Base-by-base conservation (phyloP, 176 grass and related monocot species). In the Rhynchospora breviuscula region DNA sequence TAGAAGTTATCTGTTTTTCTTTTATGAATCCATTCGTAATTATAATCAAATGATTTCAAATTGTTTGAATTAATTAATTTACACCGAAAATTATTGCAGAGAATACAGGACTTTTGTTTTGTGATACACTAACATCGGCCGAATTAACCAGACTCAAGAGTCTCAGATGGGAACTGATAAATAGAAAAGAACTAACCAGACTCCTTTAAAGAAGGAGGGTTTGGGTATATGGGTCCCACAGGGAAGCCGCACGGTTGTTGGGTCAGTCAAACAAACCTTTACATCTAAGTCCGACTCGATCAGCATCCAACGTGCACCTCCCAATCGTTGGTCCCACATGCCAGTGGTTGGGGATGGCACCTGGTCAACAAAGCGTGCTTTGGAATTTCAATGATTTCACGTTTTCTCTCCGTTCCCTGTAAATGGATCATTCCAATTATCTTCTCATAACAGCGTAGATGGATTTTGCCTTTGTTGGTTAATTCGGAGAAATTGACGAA, bases 251-350 rank as follows among this genome's bases (percentile, higher is more conserved):
- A 48, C 18, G 68, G 44, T 49, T 72, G 68, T 72, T 19, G 4
- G 68, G 68, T 10, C 9, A 14, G 68, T 72, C 44, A 72, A 72
- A 72, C 3, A 5, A 10, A 46, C 12, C 67, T 45, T 45, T 71
- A 4, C 2, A 10, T 43, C 6, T 0, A 43, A 71, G 18, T 71
- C 67, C 25, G 67, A 71, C 18, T 71, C 15, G 70, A 74, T 49
- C 70, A 74, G 70, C 70, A 52, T 74, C 70, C 70, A 74, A 51
- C 46, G 70, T 51, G 70, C 70, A 74, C 21, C n/a, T 25, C n/a
- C 10, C 19, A 73, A 8, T 49, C 3, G 4, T 40, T 49, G 45
- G 45, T 12, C 45, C 70, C 67, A 71, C 40, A 35, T 71, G 67
- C 45, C 70, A 74, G 70, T 4, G n/a, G 4, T 51, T 74, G 19